Evolutionary conservation across 2,329 filamentous ascomycete species (phyloP).

Genomic region (Triangularia verruculosa): DNA sequence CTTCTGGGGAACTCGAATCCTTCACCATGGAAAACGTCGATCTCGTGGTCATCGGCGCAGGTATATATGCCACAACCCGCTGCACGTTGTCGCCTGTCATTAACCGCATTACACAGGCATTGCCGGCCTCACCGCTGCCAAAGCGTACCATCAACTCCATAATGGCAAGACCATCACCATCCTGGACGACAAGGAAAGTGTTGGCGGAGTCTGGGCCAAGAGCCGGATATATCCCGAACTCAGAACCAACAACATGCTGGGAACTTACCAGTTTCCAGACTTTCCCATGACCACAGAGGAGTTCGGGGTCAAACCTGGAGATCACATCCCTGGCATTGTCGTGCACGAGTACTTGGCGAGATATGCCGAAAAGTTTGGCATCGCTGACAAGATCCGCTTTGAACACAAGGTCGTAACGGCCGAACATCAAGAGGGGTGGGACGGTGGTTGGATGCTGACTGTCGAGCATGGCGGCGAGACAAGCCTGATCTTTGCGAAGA

Average conservation of each 20-base stretch:
- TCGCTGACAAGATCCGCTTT: constrained; percentile 40
- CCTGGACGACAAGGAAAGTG: constrained; percentile 53
- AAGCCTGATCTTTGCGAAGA: constrained; percentile 39
- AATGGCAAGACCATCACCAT: constrained; percentile 55
- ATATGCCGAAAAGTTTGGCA: constrained; percentile 43
- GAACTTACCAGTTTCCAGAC: constrained; percentile 70
- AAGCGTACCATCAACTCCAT: constrained; percentile 58
- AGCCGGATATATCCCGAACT: constrained; percentile 66
- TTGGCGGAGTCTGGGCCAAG: constrained; percentile 69
- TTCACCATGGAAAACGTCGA: constrained; percentile 41
- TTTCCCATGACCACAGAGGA: constrained; percentile 63
- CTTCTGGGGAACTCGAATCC: not conserved
- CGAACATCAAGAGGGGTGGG: constrained; percentile 36
- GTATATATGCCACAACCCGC: constrained; percentile 37
- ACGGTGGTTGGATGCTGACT: constrained; percentile 44
- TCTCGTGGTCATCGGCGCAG: constrained; percentile 51
- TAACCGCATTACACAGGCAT: constrained; percentile 24
- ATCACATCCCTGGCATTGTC: constrained; percentile 48
- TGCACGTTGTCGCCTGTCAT: not conserved
- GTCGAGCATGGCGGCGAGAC: constrained; percentile 21
- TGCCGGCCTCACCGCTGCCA: constrained; percentile 56
- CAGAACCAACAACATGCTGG: constrained; percentile 71
- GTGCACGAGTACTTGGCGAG: constrained; percentile 47
- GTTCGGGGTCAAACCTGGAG: constrained; percentile 45
- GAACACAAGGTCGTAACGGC: constrained; percentile 41